Conservation (phyloP, 768 basidiomycete genomes). For the Leucosporidium creatinivorum region DNA sequence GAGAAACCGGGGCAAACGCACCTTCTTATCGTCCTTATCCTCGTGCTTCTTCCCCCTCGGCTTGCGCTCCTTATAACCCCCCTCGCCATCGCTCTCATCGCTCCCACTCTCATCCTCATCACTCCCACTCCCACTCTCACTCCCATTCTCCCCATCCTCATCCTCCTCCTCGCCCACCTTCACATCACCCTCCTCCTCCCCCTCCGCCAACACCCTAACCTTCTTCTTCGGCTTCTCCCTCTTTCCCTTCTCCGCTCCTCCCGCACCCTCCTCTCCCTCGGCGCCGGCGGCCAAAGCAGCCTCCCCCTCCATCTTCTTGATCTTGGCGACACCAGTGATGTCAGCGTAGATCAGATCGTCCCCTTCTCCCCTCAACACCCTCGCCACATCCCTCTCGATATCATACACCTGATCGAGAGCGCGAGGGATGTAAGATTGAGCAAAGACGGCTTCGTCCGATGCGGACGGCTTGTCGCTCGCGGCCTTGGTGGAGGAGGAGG, state of each 20-base stretch:
- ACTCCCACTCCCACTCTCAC: conserved; percentile 43
- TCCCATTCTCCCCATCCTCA: conserved; percentile 29
- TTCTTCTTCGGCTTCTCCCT: conserved; percentile 27
- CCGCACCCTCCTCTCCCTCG: conserved; percentile 38
- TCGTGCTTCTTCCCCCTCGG: conserved; percentile 64
- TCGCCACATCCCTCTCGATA: conserved; percentile 83
- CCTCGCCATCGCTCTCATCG: conserved; percentile 39
- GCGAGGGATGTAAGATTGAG: conserved; percentile 85
- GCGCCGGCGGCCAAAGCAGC: too few species aligned
- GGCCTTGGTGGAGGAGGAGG: neutral
- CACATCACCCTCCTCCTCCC: conserved; percentile 39
- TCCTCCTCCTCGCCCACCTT: conserved; percentile 35
- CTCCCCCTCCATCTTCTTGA: conserved; percentile 32
- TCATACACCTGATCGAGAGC: conserved; percentile 87
- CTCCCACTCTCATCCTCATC: conserved; percentile 39
- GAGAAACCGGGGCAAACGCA: neutral
- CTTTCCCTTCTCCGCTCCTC: neutral
- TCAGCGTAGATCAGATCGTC: conserved; percentile 74
- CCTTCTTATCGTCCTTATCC: conserved; percentile 35
- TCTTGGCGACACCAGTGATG: conserved; percentile 60
- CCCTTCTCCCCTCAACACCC: conserved; percentile 62
- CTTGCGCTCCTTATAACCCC: conserved; percentile 48
- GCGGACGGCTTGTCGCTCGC: conserved; percentile 37
- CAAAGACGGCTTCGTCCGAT: conserved; percentile 82
- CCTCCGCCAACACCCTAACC: conserved; percentile 38